Percentiles rank a stretch among this genome's conserved stretches.
Evolutionary conservation across 352 stramenopile genomes (phyloP).

Genomic region (Pythium apleroticum): DNA sequence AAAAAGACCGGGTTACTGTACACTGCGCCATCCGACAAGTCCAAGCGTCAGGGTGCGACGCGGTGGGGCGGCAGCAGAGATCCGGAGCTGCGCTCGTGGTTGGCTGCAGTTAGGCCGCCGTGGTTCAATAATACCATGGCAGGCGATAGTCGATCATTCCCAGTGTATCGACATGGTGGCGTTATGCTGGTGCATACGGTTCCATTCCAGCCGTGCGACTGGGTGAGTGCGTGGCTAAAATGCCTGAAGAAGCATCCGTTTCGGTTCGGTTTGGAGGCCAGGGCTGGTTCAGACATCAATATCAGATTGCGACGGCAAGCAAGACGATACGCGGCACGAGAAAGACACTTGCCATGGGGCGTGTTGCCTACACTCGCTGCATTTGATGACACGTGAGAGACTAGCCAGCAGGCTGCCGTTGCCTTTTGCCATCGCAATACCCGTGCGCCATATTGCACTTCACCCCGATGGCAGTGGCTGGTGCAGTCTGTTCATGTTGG

Average conservation of each 20-base stretch:
- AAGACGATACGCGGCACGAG: background rate
- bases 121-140: background rate
- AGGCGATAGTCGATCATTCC: background rate
- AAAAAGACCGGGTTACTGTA: background rate
- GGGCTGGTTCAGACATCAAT: background rate
- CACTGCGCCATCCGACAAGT: background rate
- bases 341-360: background rate
- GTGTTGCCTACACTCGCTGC: too few relatives aligned
- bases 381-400: too few relatives aligned
- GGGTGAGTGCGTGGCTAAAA: background rate
- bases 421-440: too few relatives aligned
- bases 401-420: too few relatives aligned
- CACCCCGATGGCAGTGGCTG: too few relatives aligned
- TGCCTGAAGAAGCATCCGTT: background rate
- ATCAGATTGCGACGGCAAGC: background rate
- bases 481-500: too few relatives aligned
- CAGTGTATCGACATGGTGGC: background rate
- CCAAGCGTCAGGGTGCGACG: background rate
- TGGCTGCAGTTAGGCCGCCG: background rate
- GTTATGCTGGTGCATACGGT: background rate
- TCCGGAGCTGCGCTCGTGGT: background rate
- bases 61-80: background rate
- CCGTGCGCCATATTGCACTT: too few relatives aligned
- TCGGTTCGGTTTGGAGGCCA: background rate
- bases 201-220: background rate